phyloP scores from a whole-genome alignment of 2,329 filamentous ascomycete genomes.

The Gnomoniopsis sp. region DNA sequence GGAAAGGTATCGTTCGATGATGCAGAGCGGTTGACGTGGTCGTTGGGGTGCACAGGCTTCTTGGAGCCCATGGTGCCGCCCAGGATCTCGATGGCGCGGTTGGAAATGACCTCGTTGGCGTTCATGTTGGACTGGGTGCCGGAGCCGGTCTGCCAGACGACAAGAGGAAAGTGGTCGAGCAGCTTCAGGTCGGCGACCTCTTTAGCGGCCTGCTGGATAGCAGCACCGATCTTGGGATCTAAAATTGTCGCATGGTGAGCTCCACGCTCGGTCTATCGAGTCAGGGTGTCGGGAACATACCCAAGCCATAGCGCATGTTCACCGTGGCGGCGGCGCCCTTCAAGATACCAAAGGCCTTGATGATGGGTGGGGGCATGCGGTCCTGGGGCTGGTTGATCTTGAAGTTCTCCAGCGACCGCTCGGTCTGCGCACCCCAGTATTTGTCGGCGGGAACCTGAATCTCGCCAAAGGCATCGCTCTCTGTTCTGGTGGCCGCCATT shows the following conservation, averaged over 20 bases:
- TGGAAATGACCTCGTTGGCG: constrained; percentile 99
- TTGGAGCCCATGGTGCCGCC: constrained; percentile 92
- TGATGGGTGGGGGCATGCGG: constrained; percentile 90
- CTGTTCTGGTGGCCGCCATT: constrained; percentile 67
- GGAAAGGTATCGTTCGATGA: constrained; percentile 99
- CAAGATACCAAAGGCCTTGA: constrained; percentile 92
- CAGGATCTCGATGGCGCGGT: constrained; percentile 96
- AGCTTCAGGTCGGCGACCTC: constrained; percentile 95
- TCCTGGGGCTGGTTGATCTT: constrained; percentile 99
- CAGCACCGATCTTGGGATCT: constrained; percentile 87
- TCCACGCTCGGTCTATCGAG: background rate
- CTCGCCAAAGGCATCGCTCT: constrained; percentile 97
- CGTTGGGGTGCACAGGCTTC: constrained; percentile 98
- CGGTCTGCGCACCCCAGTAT: constrained; percentile 98
- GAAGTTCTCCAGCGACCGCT: constrained; percentile 96
- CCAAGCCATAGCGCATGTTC: constrained; percentile 92
- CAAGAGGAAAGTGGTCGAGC: constrained; percentile 94
- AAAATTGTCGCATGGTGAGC: constrained; percentile 13
- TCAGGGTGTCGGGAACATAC: constrained; percentile 39
- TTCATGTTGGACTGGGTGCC: constrained; percentile 99
- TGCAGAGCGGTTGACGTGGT: constrained; percentile 99
- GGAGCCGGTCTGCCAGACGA: constrained; percentile 98
- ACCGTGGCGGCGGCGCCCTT: constrained; percentile 96
- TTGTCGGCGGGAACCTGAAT: constrained; percentile 87
- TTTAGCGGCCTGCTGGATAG: constrained; percentile 89